Evolutionary conservation across 129 eudicot species (phyloP).

Genomic region (Chrysanthemum lavandulifolium): DNA sequence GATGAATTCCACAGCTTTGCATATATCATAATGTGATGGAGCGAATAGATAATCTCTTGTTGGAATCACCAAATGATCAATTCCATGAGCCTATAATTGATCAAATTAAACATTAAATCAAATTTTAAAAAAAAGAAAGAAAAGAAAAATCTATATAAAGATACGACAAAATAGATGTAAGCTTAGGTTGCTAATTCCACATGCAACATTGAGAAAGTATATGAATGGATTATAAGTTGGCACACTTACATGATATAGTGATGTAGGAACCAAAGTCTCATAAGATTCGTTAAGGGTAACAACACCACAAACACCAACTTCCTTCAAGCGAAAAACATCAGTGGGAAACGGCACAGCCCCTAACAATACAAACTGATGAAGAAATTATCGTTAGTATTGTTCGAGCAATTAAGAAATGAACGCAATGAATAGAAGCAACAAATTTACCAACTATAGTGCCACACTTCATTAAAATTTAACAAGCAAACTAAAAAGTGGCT

Average conservation of each 20-base stretch:
- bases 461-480: too few species aligned
- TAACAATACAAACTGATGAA: slow-evolving; percentile 53
- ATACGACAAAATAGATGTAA: neutral
- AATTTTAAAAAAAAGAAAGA: too few species aligned
- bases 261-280: slow-evolving; percentile 75
- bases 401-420: neutral
- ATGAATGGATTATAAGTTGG: neutral
- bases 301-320: slow-evolving; percentile 75
- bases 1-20: slow-evolving; percentile 64
- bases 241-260: slow-evolving; percentile 57
- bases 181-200: too few species aligned
- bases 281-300: slow-evolving; percentile 82
- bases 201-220: neutral
- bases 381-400: slow-evolving; percentile 14
- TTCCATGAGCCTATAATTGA: slow-evolving; percentile 46
- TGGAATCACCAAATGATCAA: slow-evolving; percentile 77
- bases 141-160: neutral
- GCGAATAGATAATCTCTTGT: slow-evolving; percentile 89
- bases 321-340: slow-evolving; percentile 70
- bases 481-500: too few species aligned
- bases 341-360: slow-evolving; percentile 90
- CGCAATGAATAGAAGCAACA: neutral
- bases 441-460: neutral
- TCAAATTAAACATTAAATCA: slow-evolving; percentile 5
- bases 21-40: slow-evolving; percentile 56